Base-by-base conservation (phyloP, 768 basidiomycete genomes). In the Boletus rubroflammeus region DNA sequence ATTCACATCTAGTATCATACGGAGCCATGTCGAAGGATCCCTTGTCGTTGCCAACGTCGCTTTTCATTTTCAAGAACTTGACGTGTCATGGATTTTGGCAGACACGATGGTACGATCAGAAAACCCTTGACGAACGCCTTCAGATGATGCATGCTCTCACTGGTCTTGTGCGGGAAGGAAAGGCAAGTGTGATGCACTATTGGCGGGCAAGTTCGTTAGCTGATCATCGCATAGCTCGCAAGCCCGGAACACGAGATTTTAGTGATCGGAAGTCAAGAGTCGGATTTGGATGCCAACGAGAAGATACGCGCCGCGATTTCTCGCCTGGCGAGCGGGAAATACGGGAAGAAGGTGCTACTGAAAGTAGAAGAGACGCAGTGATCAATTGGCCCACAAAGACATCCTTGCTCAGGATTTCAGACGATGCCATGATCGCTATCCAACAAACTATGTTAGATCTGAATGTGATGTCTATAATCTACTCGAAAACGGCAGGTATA, bases 11-110 rank as follows among this genome's bases (percentile, higher is more conserved):
- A 13, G 85, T 93, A 8, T 90, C 93, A 0, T 95, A 94, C 51
- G 93, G 93, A 28, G 91, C 88, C 6, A 94, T 95, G 92, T 88
- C 92, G 1, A 92, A 88, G 65, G 78, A 86, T 49, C 90, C 92
- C 0, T 69, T 95, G 17, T 79, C 83, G 1, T 67, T 95, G 21
- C 88, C 93, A 1, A 85, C 88, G 0, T 87, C 88, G 0, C 73
- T 84, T 21, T 86, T 90, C 71, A 92, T 95, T 55, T 95, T 95
- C 77, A 90, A 85, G 58, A 88, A 90, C 67, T 74, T 94, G 58
- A 85, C 79, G 0, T 77, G 78, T 23, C 85, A 82, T 47, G 92
- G 90, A 6, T 91, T 86, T 68, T 92, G 90, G 88, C 86, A 89
- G 67, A 82, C 75, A 48, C 76, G 78, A 29, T 90, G 89, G 89